Base-by-base conservation (phyloP, 2,329 filamentous ascomycete species). In the Aspergillus bombycis region DNA sequence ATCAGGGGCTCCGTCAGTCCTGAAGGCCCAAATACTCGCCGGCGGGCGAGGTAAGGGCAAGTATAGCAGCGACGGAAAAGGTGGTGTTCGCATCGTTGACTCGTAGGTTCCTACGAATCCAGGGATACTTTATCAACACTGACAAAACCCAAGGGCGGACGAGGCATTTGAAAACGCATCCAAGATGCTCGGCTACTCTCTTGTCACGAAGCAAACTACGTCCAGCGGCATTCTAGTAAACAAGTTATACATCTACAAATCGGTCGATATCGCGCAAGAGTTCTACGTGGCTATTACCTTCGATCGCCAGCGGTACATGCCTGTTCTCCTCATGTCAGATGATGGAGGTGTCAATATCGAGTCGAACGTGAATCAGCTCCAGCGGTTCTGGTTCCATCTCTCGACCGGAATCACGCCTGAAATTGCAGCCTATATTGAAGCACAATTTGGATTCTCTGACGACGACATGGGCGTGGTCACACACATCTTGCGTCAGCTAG, bases 271-370 rank as follows among this genome's bases (percentile, higher is more conserved):
- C 19, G 71, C 72, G 0, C 65, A 76, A 1, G 71, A 77, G 57
- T 84, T 77, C 74, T 81, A 81, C 59, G 57, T 84, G 0, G 74
- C 77, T 8, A 72, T 84, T 55, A 77, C 77, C 0, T 74, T 84
- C 43, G 80, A 84, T 52, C 79, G 82, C 4, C 76, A 80, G n/a
- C 72, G 71, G 16, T 77, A 70, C 57, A 70, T 68, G 14, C 82
- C 82, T 0, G 68, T 74, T 0, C 67, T 84, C 4, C 65, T 81
- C 6, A 66, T 81, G 1, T 80, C 77, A 19, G 72, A 69, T 30
- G 59, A 71, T 34, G 75, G 75, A 2, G 75, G 75, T 3, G 69
- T 74, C 1, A 65, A 77, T 50, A 73, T 77, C 50, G 75, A 77
- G 59, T 68, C 67, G 5, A 72, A 72, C 53, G 53, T 66, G 1